phyloP scores from a whole-genome alignment of 257 asterid species.

The Solanum clarkiae region DNA sequence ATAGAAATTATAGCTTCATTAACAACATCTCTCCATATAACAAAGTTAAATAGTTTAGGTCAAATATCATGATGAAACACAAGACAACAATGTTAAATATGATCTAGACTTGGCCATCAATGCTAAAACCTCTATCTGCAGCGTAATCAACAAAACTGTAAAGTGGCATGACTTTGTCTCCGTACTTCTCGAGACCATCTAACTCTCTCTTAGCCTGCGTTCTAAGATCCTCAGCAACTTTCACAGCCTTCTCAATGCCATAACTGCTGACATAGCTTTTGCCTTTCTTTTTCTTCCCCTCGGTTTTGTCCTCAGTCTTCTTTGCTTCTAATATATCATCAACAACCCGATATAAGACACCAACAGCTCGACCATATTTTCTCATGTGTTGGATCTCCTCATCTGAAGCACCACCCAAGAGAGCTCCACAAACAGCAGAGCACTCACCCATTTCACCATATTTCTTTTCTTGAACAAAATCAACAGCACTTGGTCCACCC shows the following conservation, averaged over 20 bases:
- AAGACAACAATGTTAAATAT: slow-evolving; percentile 7
- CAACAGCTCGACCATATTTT: slow-evolving; percentile 45
- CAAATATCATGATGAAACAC: background rate
- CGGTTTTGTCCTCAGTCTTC: slow-evolving; percentile 3
- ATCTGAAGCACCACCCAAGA: slow-evolving; percentile 82
- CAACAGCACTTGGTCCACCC: slow-evolving; percentile 66
- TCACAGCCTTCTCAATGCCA: slow-evolving; percentile 79
- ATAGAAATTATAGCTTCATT: background rate
- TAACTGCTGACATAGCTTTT: slow-evolving; percentile 71
- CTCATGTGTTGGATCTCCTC: slow-evolving; percentile 62
- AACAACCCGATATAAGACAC: slow-evolving; percentile 48
- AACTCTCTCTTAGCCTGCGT: slow-evolving; percentile 63
- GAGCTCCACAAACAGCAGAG: slow-evolving; percentile 92
- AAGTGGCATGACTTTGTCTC: slow-evolving; percentile 62
- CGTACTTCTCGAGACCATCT: slow-evolving; percentile 56
- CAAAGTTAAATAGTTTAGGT: background rate
- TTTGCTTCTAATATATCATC: slow-evolving; percentile 54
- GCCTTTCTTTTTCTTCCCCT: slow-evolving; percentile 23
- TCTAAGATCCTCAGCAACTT: slow-evolving; percentile 77
- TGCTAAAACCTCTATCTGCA: slow-evolving; percentile 66
- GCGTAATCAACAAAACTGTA: slow-evolving; percentile 89
- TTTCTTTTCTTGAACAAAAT: slow-evolving; percentile 73
- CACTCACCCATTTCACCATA: slow-evolving; percentile 93
- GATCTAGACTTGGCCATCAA: slow-evolving; percentile 3
- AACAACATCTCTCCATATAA: background rate